phyloP scores from a whole-genome alignment of 805 yeast species.

The Schwanniomyces sp. region DNA sequence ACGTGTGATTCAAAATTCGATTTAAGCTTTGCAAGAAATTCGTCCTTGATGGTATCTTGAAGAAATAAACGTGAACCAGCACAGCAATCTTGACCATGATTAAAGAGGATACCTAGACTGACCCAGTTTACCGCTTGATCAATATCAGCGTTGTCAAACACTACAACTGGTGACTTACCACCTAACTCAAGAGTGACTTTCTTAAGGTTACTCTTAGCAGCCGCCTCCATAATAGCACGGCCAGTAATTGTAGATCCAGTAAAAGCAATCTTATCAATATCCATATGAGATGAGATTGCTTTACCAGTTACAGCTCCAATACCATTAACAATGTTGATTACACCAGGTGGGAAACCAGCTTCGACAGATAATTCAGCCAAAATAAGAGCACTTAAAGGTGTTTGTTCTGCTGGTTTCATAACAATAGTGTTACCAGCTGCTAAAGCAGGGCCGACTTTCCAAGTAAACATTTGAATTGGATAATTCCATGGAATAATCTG shows the following conservation, averaged over 20 bases:
- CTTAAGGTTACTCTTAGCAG: constrained; percentile 52
- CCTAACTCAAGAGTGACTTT: constrained; percentile 65
- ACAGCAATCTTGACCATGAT: constrained; percentile 66
- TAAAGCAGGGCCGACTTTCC: constrained; percentile 49
- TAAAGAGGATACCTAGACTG: constrained; percentile 56
- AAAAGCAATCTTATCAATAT: constrained; percentile 47
- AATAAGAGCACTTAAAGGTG: constrained; percentile 47
- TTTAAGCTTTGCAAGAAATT: constrained; percentile 46
- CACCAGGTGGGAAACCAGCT: constrained; percentile 50
- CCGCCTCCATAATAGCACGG: constrained; percentile 55
- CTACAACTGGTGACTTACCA: constrained; percentile 66
- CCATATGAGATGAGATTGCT: constrained; percentile 41
- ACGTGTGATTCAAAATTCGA: constrained; percentile 30
- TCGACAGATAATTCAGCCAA: constrained; percentile 45
- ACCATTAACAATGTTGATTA: constrained; percentile 47
- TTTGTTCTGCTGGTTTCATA: constrained; percentile 50
- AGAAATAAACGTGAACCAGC: constrained; percentile 62
- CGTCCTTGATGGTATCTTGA: constrained; percentile 49
- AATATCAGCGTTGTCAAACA: constrained; percentile 59
- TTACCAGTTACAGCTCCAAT: constrained; percentile 46
- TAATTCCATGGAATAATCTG: constrained; percentile 56
- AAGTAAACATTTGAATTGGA: constrained; percentile 50
- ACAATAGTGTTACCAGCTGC: constrained; percentile 51
- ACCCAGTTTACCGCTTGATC: constrained; percentile 55
- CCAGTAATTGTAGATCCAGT: constrained; percentile 71